Evolutionary conservation across 495 filamentous ascomycete genomes (phyloP).

Genomic region (Podospora sp.): DNA sequence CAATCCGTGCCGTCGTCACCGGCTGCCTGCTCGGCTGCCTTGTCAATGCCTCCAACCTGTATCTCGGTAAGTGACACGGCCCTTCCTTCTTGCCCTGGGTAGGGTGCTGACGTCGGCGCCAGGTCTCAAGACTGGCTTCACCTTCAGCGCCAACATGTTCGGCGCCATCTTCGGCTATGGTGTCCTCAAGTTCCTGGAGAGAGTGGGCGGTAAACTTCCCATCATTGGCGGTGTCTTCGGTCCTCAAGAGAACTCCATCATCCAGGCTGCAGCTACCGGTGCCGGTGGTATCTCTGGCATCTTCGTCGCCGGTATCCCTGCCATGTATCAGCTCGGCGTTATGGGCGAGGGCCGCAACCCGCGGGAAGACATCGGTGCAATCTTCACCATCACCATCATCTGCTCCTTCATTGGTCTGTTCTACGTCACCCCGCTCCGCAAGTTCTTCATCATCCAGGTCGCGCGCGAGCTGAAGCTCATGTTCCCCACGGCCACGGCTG

Average conservation of each 20-base stretch:
- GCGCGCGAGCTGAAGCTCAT: slow-evolving; percentile 63
- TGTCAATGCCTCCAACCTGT: slow-evolving; percentile 67
- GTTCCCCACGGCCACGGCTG: slow-evolving; percentile 66
- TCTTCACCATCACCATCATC: slow-evolving; percentile 64
- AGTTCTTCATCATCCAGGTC: slow-evolving; percentile 70
- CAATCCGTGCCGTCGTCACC: slow-evolving; percentile 57
- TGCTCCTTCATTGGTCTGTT: slow-evolving; percentile 70
- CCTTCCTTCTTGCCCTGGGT: slow-evolving; percentile 21
- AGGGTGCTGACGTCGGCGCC: slow-evolving; percentile 29
- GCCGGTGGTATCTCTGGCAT: slow-evolving; percentile 64
- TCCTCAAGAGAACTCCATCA: slow-evolving; percentile 68
- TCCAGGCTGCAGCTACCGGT: slow-evolving; percentile 65
- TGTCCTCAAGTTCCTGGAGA: slow-evolving; percentile 57
- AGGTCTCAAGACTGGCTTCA: slow-evolving; percentile 68
- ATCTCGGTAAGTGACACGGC: slow-evolving; percentile 48
- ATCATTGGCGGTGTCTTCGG: slow-evolving; percentile 64
- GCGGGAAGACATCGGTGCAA: slow-evolving; percentile 56
- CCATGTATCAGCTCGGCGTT: slow-evolving; percentile 61
- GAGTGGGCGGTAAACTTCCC: slow-evolving; percentile 53
- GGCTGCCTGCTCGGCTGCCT: slow-evolving; percentile 61
- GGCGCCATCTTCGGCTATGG: slow-evolving; percentile 68
- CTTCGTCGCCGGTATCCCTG: slow-evolving; percentile 66
- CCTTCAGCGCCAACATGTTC: slow-evolving; percentile 61
- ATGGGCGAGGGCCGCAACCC: slow-evolving; percentile 50
- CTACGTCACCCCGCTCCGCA: slow-evolving; percentile 67